Base-by-base conservation (phyloP, 2,329 filamentous ascomycete genomes). In the Didymella glomerata region DNA sequence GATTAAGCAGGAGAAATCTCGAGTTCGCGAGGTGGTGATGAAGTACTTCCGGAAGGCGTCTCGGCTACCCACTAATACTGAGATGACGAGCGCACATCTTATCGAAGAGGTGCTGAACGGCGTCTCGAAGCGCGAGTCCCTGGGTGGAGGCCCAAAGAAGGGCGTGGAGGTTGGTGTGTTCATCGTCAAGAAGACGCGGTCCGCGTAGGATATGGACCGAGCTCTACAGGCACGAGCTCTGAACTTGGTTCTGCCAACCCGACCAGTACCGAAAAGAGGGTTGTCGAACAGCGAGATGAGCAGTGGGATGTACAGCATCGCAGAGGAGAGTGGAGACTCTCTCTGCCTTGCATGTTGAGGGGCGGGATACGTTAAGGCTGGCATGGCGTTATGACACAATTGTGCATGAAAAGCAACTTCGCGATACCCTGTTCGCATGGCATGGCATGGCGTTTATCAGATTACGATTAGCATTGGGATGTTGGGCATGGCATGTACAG, bases 1-100 rank as follows among this genome's bases (percentile, higher is more conserved):
- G 80, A 82, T 86, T 45, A 85, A 87, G 68, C 87, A 89, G 68
- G 87, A 89, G 69, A 86, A 86, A 66, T 78, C 82, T 11, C 80
- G 86, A 14, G 83, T 88, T 49, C 81, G 85, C 59, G 82, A 84
- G 28, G 77, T 83, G 6, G 74, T 82, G 48, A 78, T 73, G 16
- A 77, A 76, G 34, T 80, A 78, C 62, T 80, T 80, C 50, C 77
- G 79, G 34, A 79, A 80, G 55, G 77, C 78, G 20, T 76, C 79
- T 53, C 77, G 76, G 65, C 75, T 78, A 36, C 75, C 77, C 3
- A 75, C 75, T 8, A 70, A 73, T 25, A 77, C 80, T 48, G 81
- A 84, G 53, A 69, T 84, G 45, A 84, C 82, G 1, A 81, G 84
- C 0, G 80, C 84, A 22, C 83, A 84, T 66, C 74, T 88, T n/a